Percentiles rank a stretch among this genome's conserved stretches.
These are phyloP conservation scores for Cotoneaster glaucophyllus DNA, from an alignment of 306 rosid species.

Conservation along the genomic window DNA sequence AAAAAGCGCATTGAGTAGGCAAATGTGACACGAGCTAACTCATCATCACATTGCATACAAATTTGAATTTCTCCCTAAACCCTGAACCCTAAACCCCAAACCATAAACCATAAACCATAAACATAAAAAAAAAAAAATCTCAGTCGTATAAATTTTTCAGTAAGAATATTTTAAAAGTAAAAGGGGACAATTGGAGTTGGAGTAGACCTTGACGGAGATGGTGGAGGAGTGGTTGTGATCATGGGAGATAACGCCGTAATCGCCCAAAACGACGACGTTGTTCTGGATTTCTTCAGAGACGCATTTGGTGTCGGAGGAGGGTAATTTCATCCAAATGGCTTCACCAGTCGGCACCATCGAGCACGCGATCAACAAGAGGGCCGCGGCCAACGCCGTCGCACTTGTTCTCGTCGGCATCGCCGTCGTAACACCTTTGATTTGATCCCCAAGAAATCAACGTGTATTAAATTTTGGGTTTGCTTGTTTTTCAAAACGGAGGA, in stretches of 20 bases:
- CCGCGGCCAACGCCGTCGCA: background rate
- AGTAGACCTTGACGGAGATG: slow-evolving; percentile 65
- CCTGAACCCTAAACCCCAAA: no score
- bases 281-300: slow-evolving; percentile 94
- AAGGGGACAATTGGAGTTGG: background rate
- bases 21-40: background rate
- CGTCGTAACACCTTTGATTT: background rate
- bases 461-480: background rate
- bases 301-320: slow-evolving; percentile 64
- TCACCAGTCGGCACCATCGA: background rate
- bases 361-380: background rate
- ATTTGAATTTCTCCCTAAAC: no score
- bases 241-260: slow-evolving; percentile 51
- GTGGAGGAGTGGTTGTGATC: slow-evolving; percentile 43
- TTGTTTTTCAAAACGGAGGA: background rate
- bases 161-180: background rate
- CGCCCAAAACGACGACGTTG: slow-evolving; percentile 88
- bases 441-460: background rate
- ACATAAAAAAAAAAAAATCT: no score
- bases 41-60: background rate
- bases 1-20: background rate
- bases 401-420: background rate
- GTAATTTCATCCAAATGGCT: slow-evolving; percentile 39
- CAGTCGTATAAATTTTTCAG: background rate
- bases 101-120: no score